phyloP scores from a whole-genome alignment of 2,329 filamentous ascomycete genomes.

The Pseudofabraea citricarpa region DNA sequence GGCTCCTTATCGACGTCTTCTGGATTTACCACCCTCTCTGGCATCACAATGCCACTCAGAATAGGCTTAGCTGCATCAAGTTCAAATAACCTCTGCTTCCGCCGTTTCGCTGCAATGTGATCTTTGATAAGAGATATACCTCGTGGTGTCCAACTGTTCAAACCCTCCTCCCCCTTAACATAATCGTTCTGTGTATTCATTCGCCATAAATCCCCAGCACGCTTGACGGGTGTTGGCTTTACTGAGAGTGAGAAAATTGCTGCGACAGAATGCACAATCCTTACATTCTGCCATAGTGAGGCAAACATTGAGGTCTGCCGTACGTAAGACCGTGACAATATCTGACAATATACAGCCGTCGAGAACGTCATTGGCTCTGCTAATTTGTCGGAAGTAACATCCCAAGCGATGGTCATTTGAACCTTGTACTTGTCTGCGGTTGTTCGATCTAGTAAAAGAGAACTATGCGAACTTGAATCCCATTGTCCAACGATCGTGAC shows the following conservation, averaged over 20 bases:
- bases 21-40: neutral
- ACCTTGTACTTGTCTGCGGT: slow-evolving; percentile 92
- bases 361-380: slow-evolving; percentile 86
- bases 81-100: slow-evolving; percentile 69
- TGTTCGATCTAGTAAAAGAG: slow-evolving; percentile 85
- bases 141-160: slow-evolving; percentile 80
- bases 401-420: slow-evolving; percentile 82
- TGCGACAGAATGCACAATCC: slow-evolving; percentile 82
- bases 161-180: slow-evolving; percentile 88
- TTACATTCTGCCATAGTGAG: slow-evolving; percentile 76
- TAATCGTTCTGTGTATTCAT: slow-evolving; percentile 95
- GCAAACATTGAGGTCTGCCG: slow-evolving; percentile 84
- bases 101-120: slow-evolving; percentile 71
- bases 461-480: slow-evolving; percentile 92
- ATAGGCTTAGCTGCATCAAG: slow-evolving; percentile 70
- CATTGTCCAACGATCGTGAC: slow-evolving; percentile 88
- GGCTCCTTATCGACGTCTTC: slow-evolving; percentile 12
- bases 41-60: slow-evolving; percentile 52
- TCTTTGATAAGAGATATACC: slow-evolving; percentile 90
- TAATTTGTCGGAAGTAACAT: slow-evolving; percentile 76
- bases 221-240: slow-evolving; percentile 83
- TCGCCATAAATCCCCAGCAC: slow-evolving; percentile 89
- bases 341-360: slow-evolving; percentile 75
- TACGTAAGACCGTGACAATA: slow-evolving; percentile 77
- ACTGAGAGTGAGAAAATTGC: slow-evolving; percentile 83